phyloP scores from a whole-genome alignment of 2,329 filamentous ascomycete genomes.

The Pseudopyrenochaeta lycopersici region DNA sequence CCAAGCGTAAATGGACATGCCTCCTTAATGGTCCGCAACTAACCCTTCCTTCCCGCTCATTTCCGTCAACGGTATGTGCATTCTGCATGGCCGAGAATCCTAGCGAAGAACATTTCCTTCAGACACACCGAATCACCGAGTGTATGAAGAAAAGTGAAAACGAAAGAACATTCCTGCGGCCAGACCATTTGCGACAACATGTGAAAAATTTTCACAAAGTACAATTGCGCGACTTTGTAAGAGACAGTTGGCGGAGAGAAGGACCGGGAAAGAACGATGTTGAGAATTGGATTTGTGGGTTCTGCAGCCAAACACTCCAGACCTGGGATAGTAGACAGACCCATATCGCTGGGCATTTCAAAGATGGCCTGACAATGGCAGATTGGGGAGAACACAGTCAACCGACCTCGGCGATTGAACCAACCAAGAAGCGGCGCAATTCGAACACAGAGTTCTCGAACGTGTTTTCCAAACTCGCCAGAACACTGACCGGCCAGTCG shows the following conservation, averaged over 20 bases:
- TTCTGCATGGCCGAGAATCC: conserved; percentile 42
- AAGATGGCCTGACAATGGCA: conserved; percentile 40
- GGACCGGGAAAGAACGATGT: conserved; percentile 14
- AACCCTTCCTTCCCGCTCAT: conserved; percentile 11
- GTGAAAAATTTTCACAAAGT: conserved; percentile 44
- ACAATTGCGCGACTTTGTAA: conserved; percentile 29
- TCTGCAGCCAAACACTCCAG: conserved; percentile 33
- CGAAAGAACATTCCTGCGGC: conserved; percentile 44
- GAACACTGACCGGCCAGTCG: not conserved
- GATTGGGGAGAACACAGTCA: conserved; percentile 23
- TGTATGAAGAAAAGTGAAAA: conserved; percentile 33
- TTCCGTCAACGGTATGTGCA: conserved; percentile 26
- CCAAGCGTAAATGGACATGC: conserved; percentile 46
- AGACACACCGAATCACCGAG: conserved; percentile 41
- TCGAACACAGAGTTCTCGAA: conserved; percentile 18
- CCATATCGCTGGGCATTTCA: conserved; percentile 46
- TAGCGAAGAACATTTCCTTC: conserved; percentile 37
- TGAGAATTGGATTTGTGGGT: conserved; percentile 42
- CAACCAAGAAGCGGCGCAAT: conserved; percentile 20
- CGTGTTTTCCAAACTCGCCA: conserved; percentile 47
- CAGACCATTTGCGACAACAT: conserved; percentile 46
- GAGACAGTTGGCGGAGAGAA: conserved; percentile 40
- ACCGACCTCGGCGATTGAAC: conserved; percentile 51
- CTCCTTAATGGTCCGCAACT: conserved; percentile 38
- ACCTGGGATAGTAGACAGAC: conserved; percentile 42